Base-by-base conservation (phyloP, 148 eudicot genomes). In the Amaranthus cruentus region DNA sequence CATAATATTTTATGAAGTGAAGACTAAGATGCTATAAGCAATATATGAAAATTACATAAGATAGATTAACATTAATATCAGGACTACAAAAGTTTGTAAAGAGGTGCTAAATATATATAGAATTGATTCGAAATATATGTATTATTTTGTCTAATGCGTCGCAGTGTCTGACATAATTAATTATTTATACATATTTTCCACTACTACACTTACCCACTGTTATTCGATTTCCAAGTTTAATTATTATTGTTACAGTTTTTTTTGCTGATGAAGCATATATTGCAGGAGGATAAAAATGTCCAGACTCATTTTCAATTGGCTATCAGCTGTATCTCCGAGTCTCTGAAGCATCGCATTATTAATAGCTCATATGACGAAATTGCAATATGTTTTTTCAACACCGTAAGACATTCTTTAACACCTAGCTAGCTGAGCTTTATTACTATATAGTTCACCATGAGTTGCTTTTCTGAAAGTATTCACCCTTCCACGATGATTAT, bases 351-450 rank as follows among this genome's bases (percentile, higher is more conserved):
- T 66, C 93, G 87, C 80, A 95, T 91, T 58, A 95, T 95, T 59
- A 95, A 86, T 79, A 86, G 84, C 72, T 88, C 97, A 61, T 83
- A 95, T 68, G 98, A 91, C 69, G 98, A 95, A 85, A 87, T 95
- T 77, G 85, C 92, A 44, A 81, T 95, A 58, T 91, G 97, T 81
- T 95, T 95, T 86, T 95, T 88, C 80, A 95, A 95, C 79, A 90
- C 98, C 63, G 98, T 94, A 85, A 85, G 93, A 68, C 73, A 64
- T 47, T 59, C 52, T 71, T 42, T 61, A 9, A 54, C 38, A 10
- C 50, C 57, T 52, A 9, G 48, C 38, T 28, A 28, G 2, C 38
- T 10, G 46, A 64, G 47, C 42, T 70, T 4, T 15, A 55, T 47
- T 48, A 13, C 65, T 13, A 13, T 42, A 28, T 11, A 49, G 50